Conservation (phyloP, 176 grass and related monocot genomes). For the Carex scoparia region DNA sequence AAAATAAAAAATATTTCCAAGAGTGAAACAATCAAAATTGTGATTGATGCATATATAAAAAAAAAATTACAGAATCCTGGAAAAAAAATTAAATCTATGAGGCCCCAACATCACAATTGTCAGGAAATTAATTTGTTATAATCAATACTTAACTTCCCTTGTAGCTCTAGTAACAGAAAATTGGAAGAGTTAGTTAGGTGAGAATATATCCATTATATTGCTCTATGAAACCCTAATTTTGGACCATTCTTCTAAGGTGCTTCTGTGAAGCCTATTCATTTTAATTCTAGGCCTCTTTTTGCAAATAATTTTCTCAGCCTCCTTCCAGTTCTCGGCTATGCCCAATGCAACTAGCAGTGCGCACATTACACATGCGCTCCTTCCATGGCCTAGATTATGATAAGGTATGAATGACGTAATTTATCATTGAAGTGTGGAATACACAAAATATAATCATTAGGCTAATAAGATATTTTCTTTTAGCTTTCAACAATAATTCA, state of each 20-base stretch:
- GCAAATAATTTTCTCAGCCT: conserved; percentile 67
- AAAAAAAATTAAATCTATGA: neutral
- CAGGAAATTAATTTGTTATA: conserved; percentile 1
- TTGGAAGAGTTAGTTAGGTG: neutral
- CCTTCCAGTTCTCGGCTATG: conserved; percentile 65
- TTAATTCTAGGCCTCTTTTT: conserved; percentile 56
- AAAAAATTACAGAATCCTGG: conserved; percentile 21
- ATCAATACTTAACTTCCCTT: conserved; percentile 19
- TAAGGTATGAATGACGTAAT: neutral
- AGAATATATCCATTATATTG: conserved; percentile 22
- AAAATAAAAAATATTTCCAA: neutral
- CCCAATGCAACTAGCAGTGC: conserved; percentile 58
- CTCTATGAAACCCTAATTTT: conserved; percentile 34
- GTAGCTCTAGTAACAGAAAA: neutral
- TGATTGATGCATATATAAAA: neutral
- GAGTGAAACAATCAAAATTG: neutral
- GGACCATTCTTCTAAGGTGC: conserved; percentile 72
- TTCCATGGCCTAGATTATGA: conserved; percentile 64
- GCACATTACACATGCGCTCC: conserved; percentile 79
- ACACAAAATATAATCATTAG: neutral
- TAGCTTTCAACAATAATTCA: neutral
- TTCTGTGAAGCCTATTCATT: conserved; percentile 77
- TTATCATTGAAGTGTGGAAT: neutral
- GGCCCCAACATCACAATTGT: neutral
- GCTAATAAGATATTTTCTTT: neutral